Conservation (phyloP, 257 asterid species). For the Salvia rosmarinus region DNA sequence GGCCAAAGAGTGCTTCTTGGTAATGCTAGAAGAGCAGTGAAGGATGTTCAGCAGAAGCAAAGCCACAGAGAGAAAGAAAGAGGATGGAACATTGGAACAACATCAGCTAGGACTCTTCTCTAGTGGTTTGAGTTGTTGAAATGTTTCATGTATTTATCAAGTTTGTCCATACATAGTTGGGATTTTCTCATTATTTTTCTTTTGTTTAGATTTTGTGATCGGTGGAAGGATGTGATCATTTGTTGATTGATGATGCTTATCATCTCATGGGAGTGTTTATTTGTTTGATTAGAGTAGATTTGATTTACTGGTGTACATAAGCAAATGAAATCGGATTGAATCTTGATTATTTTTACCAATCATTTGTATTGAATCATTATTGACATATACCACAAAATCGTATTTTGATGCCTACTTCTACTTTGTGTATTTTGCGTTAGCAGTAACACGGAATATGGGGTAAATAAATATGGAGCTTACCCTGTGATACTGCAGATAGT, state of each 20-base stretch:
- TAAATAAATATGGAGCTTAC: no score
- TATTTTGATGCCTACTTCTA: no score
- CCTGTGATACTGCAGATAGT: no score
- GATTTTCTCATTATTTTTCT: neutral
- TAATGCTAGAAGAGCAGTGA: constrained; percentile 65
- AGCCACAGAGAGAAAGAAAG: constrained; percentile 76
- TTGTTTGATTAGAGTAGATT: constrained; percentile 36
- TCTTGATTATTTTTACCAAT: constrained; percentile 18
- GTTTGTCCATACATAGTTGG: constrained; percentile 28
- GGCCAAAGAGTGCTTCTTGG: constrained; percentile 67
- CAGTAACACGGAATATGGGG: no score
- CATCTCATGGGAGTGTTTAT: constrained; percentile 36
- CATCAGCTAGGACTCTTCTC: constrained; percentile 53
- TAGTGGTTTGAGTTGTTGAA: constrained; percentile 37
- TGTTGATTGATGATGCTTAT: constrained; percentile 46
- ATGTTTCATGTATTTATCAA: constrained; percentile 29
- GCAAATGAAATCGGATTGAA: constrained; percentile 23
- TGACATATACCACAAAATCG: no score
- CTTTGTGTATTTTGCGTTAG: no score
- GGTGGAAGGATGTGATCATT: neutral
- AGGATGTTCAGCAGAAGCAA: constrained; percentile 61
- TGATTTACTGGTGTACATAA: constrained; percentile 37
- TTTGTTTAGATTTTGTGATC: neutral
- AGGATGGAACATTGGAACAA: constrained; percentile 85
- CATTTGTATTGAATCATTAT: neutral